phyloP scores from a whole-genome alignment of 2,329 filamentous ascomycete species.

The Trichoderma atroviride region DNA sequence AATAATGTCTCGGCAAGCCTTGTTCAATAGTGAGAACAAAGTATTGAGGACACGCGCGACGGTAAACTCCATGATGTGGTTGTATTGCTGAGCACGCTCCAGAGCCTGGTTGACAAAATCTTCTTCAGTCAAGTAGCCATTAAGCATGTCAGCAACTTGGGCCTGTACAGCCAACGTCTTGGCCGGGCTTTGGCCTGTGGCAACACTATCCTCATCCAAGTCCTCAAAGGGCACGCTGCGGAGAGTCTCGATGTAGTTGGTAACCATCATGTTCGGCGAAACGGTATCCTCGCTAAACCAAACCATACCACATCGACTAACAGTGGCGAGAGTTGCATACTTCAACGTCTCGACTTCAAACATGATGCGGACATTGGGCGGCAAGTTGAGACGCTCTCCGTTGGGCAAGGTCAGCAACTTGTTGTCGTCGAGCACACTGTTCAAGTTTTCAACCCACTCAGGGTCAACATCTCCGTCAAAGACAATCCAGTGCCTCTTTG shows the following conservation, averaged over 20 bases:
- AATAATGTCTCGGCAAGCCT: slow-evolving; percentile 85
- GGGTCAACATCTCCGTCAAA: slow-evolving; percentile 99
- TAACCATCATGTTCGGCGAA: slow-evolving; percentile 86
- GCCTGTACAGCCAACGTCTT: slow-evolving; percentile 79
- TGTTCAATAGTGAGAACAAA: slow-evolving; percentile 93
- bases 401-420: slow-evolving; percentile 96
- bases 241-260: slow-evolving; percentile 84
- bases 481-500: slow-evolving; percentile 98
- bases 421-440: slow-evolving; percentile 99
- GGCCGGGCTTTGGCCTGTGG: slow-evolving; percentile 72
- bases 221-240: slow-evolving; percentile 88
- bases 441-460: slow-evolving; percentile 99
- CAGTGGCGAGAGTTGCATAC: slow-evolving; percentile 97
- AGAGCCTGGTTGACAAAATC: slow-evolving; percentile 80
- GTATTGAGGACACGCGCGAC: slow-evolving; percentile 87
- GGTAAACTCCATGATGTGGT: slow-evolving; percentile 99
- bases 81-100: slow-evolving; percentile 74
- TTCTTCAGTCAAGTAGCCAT: slow-evolving; percentile 74
- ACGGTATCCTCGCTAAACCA: slow-evolving; percentile 99
- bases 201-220: slow-evolving; percentile 86
- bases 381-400: slow-evolving; percentile 93
- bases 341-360: slow-evolving; percentile 98
- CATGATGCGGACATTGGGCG: slow-evolving; percentile 96
- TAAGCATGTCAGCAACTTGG: slow-evolving; percentile 77
- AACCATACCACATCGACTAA: slow-evolving; percentile 99